These are phyloP conservation scores for Heritiera littoralis DNA, from an alignment of 345 rosid species.

Conservation along the genomic window DNA sequence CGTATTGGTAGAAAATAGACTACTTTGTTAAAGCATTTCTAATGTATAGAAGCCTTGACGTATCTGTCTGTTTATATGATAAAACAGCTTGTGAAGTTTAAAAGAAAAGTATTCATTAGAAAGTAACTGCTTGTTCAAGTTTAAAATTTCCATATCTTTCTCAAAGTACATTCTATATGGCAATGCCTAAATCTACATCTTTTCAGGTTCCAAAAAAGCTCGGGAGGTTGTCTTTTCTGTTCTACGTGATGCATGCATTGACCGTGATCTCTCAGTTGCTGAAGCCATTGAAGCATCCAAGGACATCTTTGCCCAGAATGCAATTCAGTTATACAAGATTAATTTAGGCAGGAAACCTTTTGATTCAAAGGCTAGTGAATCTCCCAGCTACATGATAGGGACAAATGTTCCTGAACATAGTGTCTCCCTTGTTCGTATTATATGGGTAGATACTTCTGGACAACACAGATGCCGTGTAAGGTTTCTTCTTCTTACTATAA, in stretches of 20 bases:
- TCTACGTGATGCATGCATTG: slow-evolving; percentile 63
- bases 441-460: slow-evolving; percentile 95
- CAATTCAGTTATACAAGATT: slow-evolving; percentile 72
- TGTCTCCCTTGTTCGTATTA: slow-evolving; percentile 63
- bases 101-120: neutral
- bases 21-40: slow-evolving; percentile 4
- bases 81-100: neutral
- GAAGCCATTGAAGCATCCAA: slow-evolving; percentile 88
- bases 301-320: slow-evolving; percentile 70
- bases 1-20: neutral
- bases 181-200: slow-evolving; percentile 11
- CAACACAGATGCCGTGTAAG: slow-evolving; percentile 95
- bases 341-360: slow-evolving; percentile 24
- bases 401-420: slow-evolving; percentile 30
- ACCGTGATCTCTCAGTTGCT: slow-evolving; percentile 66
- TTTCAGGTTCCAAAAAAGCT: slow-evolving; percentile 79
- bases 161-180: slow-evolving; percentile 3
- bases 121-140: neutral
- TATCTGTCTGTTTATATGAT: neutral
- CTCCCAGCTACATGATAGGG: slow-evolving; percentile 30
- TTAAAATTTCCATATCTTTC: slow-evolving; percentile 6
- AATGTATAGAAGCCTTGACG: slow-evolving; percentile 9
- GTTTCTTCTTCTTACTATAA: slow-evolving; percentile 15
- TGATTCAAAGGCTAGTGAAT: slow-evolving; percentile 30
- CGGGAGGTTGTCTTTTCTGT: slow-evolving; percentile 73